Conservation (phyloP, 257 asterid species). For the Misopates orontium region DNA sequence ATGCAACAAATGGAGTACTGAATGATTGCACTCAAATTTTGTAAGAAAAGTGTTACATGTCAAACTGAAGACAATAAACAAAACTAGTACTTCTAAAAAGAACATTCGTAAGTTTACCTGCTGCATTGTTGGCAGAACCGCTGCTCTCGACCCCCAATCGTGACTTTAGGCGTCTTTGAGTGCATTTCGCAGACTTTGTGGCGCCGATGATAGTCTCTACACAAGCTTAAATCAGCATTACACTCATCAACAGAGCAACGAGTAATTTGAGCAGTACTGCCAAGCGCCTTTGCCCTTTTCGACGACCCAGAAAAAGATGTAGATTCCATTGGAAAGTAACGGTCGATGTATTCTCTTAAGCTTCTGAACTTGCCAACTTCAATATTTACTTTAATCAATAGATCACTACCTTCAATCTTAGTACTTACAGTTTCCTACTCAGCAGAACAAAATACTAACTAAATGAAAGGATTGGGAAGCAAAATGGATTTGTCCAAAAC, state of each 20-base stretch:
- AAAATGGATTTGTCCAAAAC: conserved; percentile 17
- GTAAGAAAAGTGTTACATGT: too few species aligned
- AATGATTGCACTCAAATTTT: too few species aligned
- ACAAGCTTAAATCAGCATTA: conserved; percentile 68
- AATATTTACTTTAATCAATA: neutral
- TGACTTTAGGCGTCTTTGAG: conserved; percentile 76
- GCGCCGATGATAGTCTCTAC: conserved; percentile 86
- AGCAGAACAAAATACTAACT: neutral
- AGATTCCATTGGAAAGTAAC: conserved; percentile 52
- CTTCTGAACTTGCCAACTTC: conserved; percentile 1
- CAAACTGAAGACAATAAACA: too few species aligned
- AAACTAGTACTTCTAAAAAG: neutral
- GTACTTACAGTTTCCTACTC: neutral
- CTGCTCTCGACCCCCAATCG: conserved; percentile 69
- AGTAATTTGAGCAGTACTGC: conserved; percentile 45
- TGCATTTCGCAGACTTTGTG: conserved; percentile 89
- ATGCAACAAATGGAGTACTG: too few species aligned
- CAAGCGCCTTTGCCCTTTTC: conserved; percentile 67
- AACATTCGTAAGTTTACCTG: conserved; percentile 45
- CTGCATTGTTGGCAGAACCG: conserved; percentile 98
- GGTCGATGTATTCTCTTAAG: neutral
- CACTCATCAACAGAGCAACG: conserved; percentile 89
- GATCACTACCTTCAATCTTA: neutral
- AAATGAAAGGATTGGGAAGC: neutral
- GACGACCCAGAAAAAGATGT: conserved; percentile 57